Conservation (phyloP, 208 protist genomes). For the Trichomonas gallinae region DNA sequence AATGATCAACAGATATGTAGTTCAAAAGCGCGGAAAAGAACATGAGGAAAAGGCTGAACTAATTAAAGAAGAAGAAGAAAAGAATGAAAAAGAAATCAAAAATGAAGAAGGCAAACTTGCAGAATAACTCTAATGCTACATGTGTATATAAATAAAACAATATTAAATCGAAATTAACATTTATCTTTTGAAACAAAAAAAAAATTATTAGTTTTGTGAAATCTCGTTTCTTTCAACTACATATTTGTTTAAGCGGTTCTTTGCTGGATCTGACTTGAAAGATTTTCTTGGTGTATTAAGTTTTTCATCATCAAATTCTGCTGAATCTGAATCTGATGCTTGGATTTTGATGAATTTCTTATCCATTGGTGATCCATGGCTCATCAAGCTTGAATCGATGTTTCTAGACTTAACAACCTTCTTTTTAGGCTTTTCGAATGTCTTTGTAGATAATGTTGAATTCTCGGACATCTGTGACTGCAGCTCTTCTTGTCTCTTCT, state of each 20-base stretch:
- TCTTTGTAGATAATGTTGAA: not conserved
- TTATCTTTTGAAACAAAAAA: not conserved
- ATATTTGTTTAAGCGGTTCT: not conserved
- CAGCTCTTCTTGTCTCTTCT: not conserved
- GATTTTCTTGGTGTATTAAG: not conserved
- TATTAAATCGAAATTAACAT: no score
- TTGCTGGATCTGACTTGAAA: not conserved
- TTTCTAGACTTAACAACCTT: not conserved
- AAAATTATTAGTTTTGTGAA: not conserved
- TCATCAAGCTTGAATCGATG: not conserved
- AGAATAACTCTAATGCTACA: not conserved
- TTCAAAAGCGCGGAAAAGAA: not conserved
- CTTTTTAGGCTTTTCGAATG: not conserved
- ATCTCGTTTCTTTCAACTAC: not conserved
- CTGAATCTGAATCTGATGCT: not conserved
- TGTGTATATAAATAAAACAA: no score
- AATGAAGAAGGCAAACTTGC: not conserved
- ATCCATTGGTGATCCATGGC: not conserved
- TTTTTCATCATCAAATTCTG: not conserved
- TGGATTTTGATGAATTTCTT: not conserved
- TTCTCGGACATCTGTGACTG: not conserved
- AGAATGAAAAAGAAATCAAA: not conserved
- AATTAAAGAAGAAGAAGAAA: not conserved
- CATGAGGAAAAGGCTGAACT: not conserved
- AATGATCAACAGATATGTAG: not conserved